Conservation (phyloP, 306 rosid genomes). For the Cyclanthera cordifolia region DNA sequence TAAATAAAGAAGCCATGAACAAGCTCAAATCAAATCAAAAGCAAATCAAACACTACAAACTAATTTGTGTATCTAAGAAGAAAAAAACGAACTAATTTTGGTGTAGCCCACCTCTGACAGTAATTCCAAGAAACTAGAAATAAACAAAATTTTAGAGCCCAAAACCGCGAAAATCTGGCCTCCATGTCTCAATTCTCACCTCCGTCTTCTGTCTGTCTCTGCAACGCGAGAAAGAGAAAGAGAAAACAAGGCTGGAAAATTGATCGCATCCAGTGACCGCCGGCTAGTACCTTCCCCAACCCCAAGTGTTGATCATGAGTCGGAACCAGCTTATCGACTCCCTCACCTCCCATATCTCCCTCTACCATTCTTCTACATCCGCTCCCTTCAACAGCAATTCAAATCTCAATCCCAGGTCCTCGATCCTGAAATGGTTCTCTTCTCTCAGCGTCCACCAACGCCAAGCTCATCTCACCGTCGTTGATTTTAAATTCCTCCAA, state of each 20-base stretch:
- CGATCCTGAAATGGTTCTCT: conserved; percentile 68
- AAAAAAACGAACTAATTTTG: no score
- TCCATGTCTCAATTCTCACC: not conserved
- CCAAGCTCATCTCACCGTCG: conserved; percentile 50
- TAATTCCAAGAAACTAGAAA: no score
- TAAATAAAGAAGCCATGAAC: no score
- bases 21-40: no score
- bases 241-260: not conserved
- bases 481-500: conserved; percentile 50
- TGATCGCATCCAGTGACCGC: conserved; percentile 5
- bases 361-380: conserved; percentile 56
- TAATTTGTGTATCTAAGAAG: no score
- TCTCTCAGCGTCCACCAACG: conserved; percentile 65
- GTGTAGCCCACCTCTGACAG: no score
- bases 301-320: conserved; percentile 26
- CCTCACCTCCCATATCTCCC: conserved; percentile 77
- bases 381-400: conserved; percentile 14
- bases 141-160: no score
- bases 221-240: not conserved
- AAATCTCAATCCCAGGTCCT: conserved; percentile 33
- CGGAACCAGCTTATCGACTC: conserved; percentile 68
- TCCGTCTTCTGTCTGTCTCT: not conserved
- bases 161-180: not conserved
- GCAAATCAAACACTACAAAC: no score
- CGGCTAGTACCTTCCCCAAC: conserved; percentile 13